These are phyloP conservation scores for Smittium mucronatum DNA, from an alignment of 371 early-diverging fungal genomes.

Conservation along the genomic window DNA sequence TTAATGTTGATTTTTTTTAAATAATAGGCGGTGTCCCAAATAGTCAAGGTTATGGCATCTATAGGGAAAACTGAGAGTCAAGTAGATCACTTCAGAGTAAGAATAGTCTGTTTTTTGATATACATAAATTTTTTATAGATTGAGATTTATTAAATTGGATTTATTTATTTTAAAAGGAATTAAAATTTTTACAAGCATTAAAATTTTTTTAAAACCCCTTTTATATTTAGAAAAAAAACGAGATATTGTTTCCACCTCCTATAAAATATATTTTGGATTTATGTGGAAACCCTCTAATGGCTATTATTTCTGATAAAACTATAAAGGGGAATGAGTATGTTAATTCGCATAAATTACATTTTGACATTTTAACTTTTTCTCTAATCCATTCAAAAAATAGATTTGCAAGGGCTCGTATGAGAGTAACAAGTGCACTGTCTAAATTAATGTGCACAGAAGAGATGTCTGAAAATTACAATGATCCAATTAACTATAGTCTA, in stretches of 20 bases:
- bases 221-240: conserved; percentile 2
- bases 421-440: background rate
- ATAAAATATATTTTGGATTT: conserved; percentile 5
- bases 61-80: conserved; percentile 10
- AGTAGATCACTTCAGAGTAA: conserved; percentile 4
- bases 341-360: background rate
- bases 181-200: background rate
- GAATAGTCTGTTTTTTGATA: background rate
- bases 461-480: conserved; percentile 7
- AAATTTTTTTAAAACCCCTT: too few relatives aligned
- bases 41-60: conserved; percentile 7
- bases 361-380: background rate
- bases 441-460: conserved; percentile 8
- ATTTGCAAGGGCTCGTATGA: conserved; percentile 2
- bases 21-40: background rate
- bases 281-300: background rate
- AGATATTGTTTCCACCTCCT: conserved; percentile 1
- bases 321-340: background rate
- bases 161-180: background rate
- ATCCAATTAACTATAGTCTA: conserved; percentile 5
- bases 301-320: background rate
- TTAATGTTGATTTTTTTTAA: background rate
- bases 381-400: background rate
- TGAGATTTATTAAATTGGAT: too few relatives aligned
- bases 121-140: too few relatives aligned